Base-by-base conservation (phyloP, 2,329 filamentous ascomycete species). In the Curvularia verruculosa region DNA sequence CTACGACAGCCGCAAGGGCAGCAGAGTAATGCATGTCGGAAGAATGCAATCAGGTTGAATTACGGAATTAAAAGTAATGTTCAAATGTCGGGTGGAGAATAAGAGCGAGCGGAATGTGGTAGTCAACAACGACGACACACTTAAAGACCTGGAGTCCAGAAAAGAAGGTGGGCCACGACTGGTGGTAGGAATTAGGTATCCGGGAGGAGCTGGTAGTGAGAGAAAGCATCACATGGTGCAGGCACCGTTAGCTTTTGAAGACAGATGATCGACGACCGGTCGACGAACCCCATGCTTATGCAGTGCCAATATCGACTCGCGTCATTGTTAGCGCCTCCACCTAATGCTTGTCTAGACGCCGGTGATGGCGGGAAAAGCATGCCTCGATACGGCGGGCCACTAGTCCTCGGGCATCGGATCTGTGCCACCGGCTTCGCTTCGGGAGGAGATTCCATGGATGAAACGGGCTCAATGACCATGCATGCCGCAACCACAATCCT, bases 11-110 rank as follows among this genome's bases (percentile, higher is more conserved):
- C 49, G 72, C 70, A 43, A 75, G 43, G 58, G 69, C 60, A 15
- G 69, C 65, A 40, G 72, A 67, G 62, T 75, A 72, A 54, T 67
- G 72, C 75, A 77, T 77, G 15, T 56, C 62, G 63, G 44, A 23
- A 31, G 23, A 28, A 45, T 50, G 50, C 34, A 52, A 58, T 49
- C 18, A 49, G 65, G 60, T 64, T 51, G 54, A 58, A 70, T 72
- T 71, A 71, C 23, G 46, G 51, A 55, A 67, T 69, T 70, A 65
- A 49, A 60, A 56, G 31, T 18, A 44, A 29, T 40, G 49, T 59
- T 47, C 55, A 50, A 39, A 39, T 48, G 52, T 43, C 51, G 51
- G 29, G 29, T 23, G 29, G 21, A 43, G 59, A 56, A 52, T 46
- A 52, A 56, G 62, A 54, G 24, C 23, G 60, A 74, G 59, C 70